These are phyloP conservation scores for Fragaria vesca DNA, from an alignment of 306 rosid genomes.

Conservation along the genomic window DNA sequence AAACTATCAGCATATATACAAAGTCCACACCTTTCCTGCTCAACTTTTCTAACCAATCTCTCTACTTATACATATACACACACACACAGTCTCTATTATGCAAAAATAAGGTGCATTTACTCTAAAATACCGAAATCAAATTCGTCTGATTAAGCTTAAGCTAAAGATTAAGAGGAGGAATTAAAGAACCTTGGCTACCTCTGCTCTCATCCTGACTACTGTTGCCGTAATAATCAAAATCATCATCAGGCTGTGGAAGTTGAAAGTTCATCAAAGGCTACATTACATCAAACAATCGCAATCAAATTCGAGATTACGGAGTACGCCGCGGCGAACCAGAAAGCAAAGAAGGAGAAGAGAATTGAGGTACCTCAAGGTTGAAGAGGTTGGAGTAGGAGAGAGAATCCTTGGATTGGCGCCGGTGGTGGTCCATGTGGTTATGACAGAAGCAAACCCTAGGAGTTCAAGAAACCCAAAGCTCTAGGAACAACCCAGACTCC, in stretches of 20 bases:
- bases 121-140: conserved; percentile 19
- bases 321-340: neutral
- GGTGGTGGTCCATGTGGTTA: conserved; percentile 30
- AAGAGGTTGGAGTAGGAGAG: conserved; percentile 65
- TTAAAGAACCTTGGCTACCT: conserved; percentile 73
- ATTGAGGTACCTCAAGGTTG: conserved; percentile 68
- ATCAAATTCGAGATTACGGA: conserved; percentile 8
- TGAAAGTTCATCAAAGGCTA: conserved; percentile 93
- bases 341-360: neutral
- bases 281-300: conserved; percentile 34
- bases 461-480: neutral
- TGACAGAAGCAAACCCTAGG: neutral
- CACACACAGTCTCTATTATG: neutral
- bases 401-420: conserved; percentile 57
- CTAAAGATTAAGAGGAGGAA: conserved; percentile 3
- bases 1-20: conserved; percentile 11
- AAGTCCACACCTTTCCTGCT: conserved; percentile 20
- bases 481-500: neutral
- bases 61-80: neutral
- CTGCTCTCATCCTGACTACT: conserved; percentile 99
- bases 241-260: conserved; percentile 89
- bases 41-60: neutral
- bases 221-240: conserved; percentile 83
- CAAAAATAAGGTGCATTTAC: neutral
- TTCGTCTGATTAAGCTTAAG: conserved; percentile 16